Base-by-base conservation (phyloP, 2,329 filamentous ascomycete species). In the Diaporthe capsici region DNA sequence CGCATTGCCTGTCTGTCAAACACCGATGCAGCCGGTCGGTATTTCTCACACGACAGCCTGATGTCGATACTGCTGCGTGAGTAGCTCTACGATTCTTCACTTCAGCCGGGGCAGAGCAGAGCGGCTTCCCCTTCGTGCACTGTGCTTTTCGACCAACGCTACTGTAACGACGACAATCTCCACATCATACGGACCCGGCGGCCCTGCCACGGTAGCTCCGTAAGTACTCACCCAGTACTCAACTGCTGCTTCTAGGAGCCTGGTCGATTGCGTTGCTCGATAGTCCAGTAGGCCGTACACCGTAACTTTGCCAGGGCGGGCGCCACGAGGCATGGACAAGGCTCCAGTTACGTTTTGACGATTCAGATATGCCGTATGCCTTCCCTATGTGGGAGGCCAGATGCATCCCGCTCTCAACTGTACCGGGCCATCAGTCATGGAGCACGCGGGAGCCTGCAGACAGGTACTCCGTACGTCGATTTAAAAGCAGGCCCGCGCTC, bases 401-500 rank as follows among this genome's bases (percentile, higher is more conserved):
- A 39, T 70, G 22, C 25, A 42, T 70, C 9, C 65, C 31, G 65
- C 34, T 25, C n/a, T 39, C 65, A 53, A 39, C 8, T 49, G 42
- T 65, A 10, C 49, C 49, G 6, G 47, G 49, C 49, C 49, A 70
- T 53, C 65, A 53, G 31, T 68, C 65, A 53, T 53, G 65, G 65
- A 55, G 65, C 47, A 55, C 34, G 34, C 65, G 65, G 65, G 65
- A 70, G 34, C 65, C 9, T 55, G 65, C 65, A 70, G 65, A 42
- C 34, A 39, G 49, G 47, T 55, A 53, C 47, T 70, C 65, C 34
- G 34, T 55, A 55, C 61, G 31, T 65, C 58, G 47, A 73, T 73
- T 55, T 73, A 73, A 73, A 51, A 73, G 58, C 71, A 73, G 71
- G 71, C 51, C 71, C 71, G 71, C 71, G 71, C 71, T 73, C 44